Evolutionary conservation across 2,329 filamentous ascomycete genomes (phyloP), one percentile per base, ranked within the genome.

Genomic region (Fusarium sp.): DNA sequence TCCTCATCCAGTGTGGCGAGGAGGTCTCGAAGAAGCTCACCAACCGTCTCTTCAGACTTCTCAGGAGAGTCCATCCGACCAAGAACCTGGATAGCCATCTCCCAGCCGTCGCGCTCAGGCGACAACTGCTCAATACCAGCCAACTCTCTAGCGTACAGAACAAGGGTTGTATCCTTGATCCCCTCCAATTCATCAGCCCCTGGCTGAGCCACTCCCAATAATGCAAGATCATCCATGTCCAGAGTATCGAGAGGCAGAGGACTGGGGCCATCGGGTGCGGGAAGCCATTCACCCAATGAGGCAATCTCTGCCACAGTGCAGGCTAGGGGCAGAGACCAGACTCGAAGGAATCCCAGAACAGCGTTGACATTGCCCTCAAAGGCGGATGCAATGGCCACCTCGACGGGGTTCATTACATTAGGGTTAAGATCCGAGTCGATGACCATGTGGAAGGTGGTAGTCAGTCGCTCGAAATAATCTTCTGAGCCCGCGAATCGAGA

Each of bases 301-400:
- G 94, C 95, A 66, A 98, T 87, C 82, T 98, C 96, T 5, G 93
- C 93, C 18, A 97, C 90, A 7, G 94, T 91, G 34, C 93, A 89
- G 13, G 95, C 92, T 20, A 98, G 84, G 2, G 94, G 92, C 32
- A 97, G 88, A 34, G 95, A 98, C 93, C 94, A 97, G 6, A 88
- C 87, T 64, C 93, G 90, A 34, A 98, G 83, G 56, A 98, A 88
- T 11, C 91, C 90, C 58, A 98, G 84, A 7, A 94, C 91, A 27
- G 91, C 93, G 80, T 95, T 93, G 39, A 93, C 86, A 72, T 97
- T 95, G 60, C 93, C 93, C 81, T 98, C 94, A 70, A 98, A 92
- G 5, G 94, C 88, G 65, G 92, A 95, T 5, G 93, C 95, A 61
- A 98, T 85, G 4, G 92, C 94, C 39, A 98, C 92, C 80, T 98